These are phyloP conservation scores for Exophiala phaeomuriformis DNA, from an alignment of 2,329 filamentous ascomycete species.

Conservation along the genomic window DNA sequence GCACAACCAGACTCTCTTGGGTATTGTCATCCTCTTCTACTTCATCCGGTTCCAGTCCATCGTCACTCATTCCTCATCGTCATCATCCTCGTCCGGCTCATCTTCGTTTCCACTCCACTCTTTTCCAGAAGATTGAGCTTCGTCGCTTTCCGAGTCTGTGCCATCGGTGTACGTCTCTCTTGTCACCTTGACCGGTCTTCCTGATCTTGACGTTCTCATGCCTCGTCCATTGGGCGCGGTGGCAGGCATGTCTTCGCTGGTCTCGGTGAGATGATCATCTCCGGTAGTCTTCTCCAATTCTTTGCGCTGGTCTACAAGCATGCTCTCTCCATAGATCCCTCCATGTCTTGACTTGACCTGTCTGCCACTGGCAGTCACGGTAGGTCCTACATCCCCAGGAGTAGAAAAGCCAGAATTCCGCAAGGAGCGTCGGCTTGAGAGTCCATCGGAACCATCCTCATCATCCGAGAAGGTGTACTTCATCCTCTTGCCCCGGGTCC, in stretches of 20 bases:
- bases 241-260: conserved; percentile 41
- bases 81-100: conserved; percentile 52
- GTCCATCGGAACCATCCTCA: conserved; percentile 54
- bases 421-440: conserved; percentile 57
- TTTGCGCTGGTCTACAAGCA: conserved; percentile 48
- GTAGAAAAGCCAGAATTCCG: conserved; percentile 68
- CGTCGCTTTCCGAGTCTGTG: conserved; percentile 47
- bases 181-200: conserved; percentile 14
- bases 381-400: conserved; percentile 60
- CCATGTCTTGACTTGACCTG: conserved; percentile 58
- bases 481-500: conserved; percentile 89
- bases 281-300: conserved; percentile 35
- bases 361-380: conserved; percentile 75
- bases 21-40: conserved; percentile 39
- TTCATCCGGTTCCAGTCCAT: conserved; percentile 29
- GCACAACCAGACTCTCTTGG: conserved; percentile 64
- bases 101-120: conserved; percentile 33
- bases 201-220: conserved; percentile 18
- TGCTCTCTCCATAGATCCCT: conserved; percentile 48
- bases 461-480: conserved; percentile 93
- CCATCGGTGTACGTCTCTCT: conserved; percentile 32
- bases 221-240: conserved; percentile 37
- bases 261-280: conserved; percentile 39
- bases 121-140: conserved; percentile 55
- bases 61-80: conserved; percentile 43